Conservation (phyloP, 352 stramenopile genomes). For the Pythium aphanidermatum region DNA sequence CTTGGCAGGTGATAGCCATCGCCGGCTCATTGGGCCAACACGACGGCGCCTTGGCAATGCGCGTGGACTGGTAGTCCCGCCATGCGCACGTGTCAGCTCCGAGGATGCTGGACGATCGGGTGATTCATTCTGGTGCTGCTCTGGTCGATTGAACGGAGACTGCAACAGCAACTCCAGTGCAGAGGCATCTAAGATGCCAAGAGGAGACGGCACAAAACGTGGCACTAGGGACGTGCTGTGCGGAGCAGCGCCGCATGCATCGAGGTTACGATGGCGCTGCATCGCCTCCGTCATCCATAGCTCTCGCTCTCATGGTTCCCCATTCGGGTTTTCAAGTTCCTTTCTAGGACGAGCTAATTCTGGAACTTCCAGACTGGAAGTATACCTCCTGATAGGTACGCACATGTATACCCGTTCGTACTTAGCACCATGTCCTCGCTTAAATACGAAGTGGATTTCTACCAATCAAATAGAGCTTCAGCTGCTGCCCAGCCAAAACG, state of each 20-base stretch:
- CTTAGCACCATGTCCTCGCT: no score
- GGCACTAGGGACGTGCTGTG: slow-evolving; percentile 1
- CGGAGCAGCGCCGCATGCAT: no score
- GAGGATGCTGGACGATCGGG: slow-evolving; percentile 7
- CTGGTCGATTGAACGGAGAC: not conserved
- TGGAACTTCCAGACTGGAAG: no score
- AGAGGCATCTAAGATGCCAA: slow-evolving; percentile 12
- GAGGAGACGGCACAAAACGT: not conserved
- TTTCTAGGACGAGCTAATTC: no score
- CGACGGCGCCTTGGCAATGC: not conserved
- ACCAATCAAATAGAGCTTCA: slow-evolving; percentile 1
- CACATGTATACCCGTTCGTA: no score
- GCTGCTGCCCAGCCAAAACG: slow-evolving; percentile 14
- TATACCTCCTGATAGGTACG: no score
- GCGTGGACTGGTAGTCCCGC: not conserved
- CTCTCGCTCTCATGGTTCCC: no score
- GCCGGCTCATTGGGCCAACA: not conserved
- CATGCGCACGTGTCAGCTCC: slow-evolving; percentile 11
- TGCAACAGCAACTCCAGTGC: slow-evolving; percentile 7
- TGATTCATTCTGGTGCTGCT: no score
- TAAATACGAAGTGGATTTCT: slow-evolving; percentile 10
- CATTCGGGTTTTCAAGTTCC: no score
- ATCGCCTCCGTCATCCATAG: no score
- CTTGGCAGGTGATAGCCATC: not conserved
- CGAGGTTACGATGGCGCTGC: no score